Base-by-base conservation (phyloP, 1,284 basidiomycete species). In the Rhodotorula glutinis region DNA sequence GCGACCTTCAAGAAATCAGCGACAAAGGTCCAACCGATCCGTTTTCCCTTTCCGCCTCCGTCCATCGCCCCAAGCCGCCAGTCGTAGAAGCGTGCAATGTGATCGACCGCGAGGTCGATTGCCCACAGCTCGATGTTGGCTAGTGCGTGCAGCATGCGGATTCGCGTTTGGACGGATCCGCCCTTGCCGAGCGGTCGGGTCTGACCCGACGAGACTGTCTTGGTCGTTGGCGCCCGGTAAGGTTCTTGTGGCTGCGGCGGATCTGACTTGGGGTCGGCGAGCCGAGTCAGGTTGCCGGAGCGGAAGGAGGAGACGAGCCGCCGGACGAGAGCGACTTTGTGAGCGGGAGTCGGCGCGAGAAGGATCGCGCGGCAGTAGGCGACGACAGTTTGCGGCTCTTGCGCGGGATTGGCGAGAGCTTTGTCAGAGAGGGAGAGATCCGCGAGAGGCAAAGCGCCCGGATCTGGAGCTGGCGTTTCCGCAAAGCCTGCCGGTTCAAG, bases 91-190 rank as follows among this genome's bases (percentile, higher is more conserved):
- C 67, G 51, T 57, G 49, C 53, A n/a, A 65, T 33, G 46, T 73
- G 65, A 47, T 79, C 77, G 68, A 76, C 78, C 3, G 79, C 76
- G n/a, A 79, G 71, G 60, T 79, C 77, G 41, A 78, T 77, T 23
- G 91, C 91, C 88, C 90, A 95, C 76, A 92, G 91, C 75, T 93
- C 91, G 60, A 95, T 92, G 77, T 92, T 92, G 1, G 91, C 91
- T 8, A 93, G 81, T 3, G 90, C 89, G 80, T 92, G 83, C 27
- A 93, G 80, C 85, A 92, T 85, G 8, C 87, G 85, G 4, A 89
- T 87, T 27, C 87, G 81, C 73, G 85, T 89, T 77, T 86, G 87
- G 53, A 82, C 79, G 4, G 79, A 80, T 1, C 83, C 83, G 11
- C 81, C 83, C 53, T 82, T 82, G 0, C 83, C 83, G 57, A 88